Base-by-base conservation (phyloP, 768 basidiomycete species). In the Boletus rubropictus region DNA sequence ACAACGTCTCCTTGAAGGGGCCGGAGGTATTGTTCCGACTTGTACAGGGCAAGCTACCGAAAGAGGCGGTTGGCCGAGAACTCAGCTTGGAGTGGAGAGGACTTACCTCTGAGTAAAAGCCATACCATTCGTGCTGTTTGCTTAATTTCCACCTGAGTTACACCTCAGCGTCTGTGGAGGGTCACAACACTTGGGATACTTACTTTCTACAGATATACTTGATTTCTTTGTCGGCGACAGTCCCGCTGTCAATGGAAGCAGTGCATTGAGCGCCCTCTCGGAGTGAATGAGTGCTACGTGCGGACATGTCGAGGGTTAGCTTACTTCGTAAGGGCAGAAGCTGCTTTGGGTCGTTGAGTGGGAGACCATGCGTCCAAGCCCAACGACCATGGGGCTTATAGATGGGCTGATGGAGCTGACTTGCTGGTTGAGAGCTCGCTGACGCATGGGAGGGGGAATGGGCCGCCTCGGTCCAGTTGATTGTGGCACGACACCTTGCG, bases 1-100 rank as follows among this genome's bases (percentile, higher is more conserved):
- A 82, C 72, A 2, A 77, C 66, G 14, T 62, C 60, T 17, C 80
- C 81, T 57, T 82, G 80, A 0, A 82, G 67, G 1, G 72, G 57
- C 32, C 66, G 68, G 38, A 82, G 73, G 49, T 77, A 73, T 17
- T 56, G 61, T 37, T 65, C 60, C 4, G 67, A 68, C 31, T 75
- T 74, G 65, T 77, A 79, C 1, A 83, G 59, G 5, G 72, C 72
- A 21, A 82, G 69, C 81, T 82, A 49, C 6, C 38, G 31, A 47
- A 36, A 49, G 38, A 25, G 52, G 49, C n/a, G 35, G 12, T 55
- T 24, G 15, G 43, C 28, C 22, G 9, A 38, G 29, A 31, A 39
- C 42, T 28, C 22, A 56, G 56, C 50, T 55, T 55, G 9, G 47
- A 25, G 27, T 42, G 56, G 45, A 57, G 15, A 34, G 10, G 34